Base-by-base conservation (phyloP, 768 basidiomycete species). In the Hypholoma sublateritium region DNA sequence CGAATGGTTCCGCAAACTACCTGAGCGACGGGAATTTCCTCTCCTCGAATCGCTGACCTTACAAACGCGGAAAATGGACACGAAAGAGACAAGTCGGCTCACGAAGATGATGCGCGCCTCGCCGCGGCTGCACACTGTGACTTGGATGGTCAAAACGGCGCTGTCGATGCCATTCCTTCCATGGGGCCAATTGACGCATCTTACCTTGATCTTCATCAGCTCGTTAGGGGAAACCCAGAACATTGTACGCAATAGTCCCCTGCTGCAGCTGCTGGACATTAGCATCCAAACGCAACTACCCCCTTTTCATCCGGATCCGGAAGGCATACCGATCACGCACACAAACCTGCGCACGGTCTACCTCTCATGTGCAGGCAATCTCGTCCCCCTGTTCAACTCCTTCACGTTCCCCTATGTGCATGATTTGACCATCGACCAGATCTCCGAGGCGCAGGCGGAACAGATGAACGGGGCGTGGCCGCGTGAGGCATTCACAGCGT, bases 11-110 rank as follows among this genome's bases (percentile, higher is more conserved):
- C 59, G 22, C 55, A 62, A 32, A 63, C 62, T 43, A 62, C 63
- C 13, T 24, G 58, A 37, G 53, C n/a, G 59, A 28, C 19, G 32
- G 12, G 50, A 59, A 3, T 70, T 69, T 17, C 62, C 59, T 17
- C 32, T 61, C 32, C 61, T 72, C 22, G 68, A 71, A 45, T 65
- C 63, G 19, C 43, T 72, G 19, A 60, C 63, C 28, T 60, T 71
- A 21, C 61, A 65, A 22, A 60, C 63, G 16, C 64, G 65, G 37
- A 65, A 64, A 62, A 52, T 59, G 14, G 55, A 60, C 25, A 37
- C 57, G 54, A 53, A 39, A 22, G 61, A 67, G 17, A 25, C 63
- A 13, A 44, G 28, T 0, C 61, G 57, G 21, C 51, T 70, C 16
- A 57, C 65, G 3, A 52, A 46, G 28, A 63, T 70, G 59, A 44